Evolutionary conservation across 495 filamentous ascomycete species (phyloP), one percentile per base, ranked within the genome.

Genomic region (Aspergillus biplanus): DNA sequence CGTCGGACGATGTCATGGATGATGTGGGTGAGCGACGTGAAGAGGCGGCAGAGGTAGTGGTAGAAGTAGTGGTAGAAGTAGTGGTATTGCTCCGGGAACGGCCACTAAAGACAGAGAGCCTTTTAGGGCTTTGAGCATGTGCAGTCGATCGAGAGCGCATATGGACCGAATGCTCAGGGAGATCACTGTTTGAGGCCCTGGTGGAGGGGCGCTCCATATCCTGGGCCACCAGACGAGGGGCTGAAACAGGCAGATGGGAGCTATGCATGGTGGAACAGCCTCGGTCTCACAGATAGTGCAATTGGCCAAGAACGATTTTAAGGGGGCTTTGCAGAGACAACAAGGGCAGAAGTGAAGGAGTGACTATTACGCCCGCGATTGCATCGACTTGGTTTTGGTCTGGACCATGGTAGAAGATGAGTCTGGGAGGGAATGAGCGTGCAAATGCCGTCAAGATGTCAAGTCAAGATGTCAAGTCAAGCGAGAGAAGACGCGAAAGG

Each of bases 81-180:
- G 78, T 78, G 18, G 79, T 82, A 46, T 82, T 82, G 65, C 78
- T 80, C 61, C 79, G 67, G 3, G 79, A 77, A 33, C 79, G 77
- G 44, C 76, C 76, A 42, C 70, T 68, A 21, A 82, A 80, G 61
- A 80, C 76, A 0, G 79, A 82, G 15, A 77, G 39, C 21, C 78
- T 72, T 68, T 76, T 82, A 21, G 79, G 78, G 61, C 74, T 80
- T 16, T 78, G 69, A 9, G 73, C 56, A 61, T 74, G 71, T 12
- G 75, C 78, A 27, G 72, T 79, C 8, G 79, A 82, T 46, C 77
- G 71, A 8, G 79, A 82, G 35, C 79, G 79, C 35, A 69, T 56
- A 64, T 82, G 79, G 52, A 66, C 68, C 27, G 71, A 63, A 70
- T 76, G 70, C 21, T 81, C 79, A 31, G 73, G 73, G 13, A 67